Evolutionary conservation across 1,284 basidiomycete species (phyloP), one percentile per base, ranked within the genome.

Genomic region (Trametes hirsuta): DNA sequence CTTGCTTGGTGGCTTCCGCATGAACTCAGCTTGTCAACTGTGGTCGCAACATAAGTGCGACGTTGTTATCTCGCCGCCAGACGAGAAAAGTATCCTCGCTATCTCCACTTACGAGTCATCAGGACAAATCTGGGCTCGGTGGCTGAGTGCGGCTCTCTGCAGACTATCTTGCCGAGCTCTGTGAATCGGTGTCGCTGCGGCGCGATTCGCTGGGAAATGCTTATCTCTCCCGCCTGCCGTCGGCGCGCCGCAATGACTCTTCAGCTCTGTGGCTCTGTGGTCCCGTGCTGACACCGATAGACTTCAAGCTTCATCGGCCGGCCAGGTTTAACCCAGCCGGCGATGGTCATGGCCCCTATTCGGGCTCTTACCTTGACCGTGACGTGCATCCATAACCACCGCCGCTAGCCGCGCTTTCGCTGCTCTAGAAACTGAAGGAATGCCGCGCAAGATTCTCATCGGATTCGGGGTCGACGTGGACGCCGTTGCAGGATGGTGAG

Each of bases 381-480:
- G 30, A 30, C 30, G 30, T 30, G 30, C 30, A 30, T 30, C 30
- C 4, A 8, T 30, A 30, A 30, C 30, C 8, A 30, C 18, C 18
- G 30, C 30, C 30, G 30, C 30, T 30, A 30, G 30, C 30, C 30
- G 30, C 30, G 30, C 30, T 8, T 30, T 30, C 30, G 8, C 10
- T 15, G 5, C 49, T 30, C 44, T 41, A 14, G 12, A 3, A 14
- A 6, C 3, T 14, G n/a, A 24, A 18, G 1, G 18, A 18, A 75
- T 75, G 74, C 62, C 72, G 50, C 69, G 69, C 14, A 72, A 65
- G 52, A 59, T 73, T 8, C 66, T 74, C 37, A 71, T 75, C 22
- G 71, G 72, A 3, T 75, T 75, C 55, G 72, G 74, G 24, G 73
- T 74, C 30, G 74, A 75, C 56, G 72, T 75, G 12, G 74, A 75